phyloP scores from a whole-genome alignment of 2,329 filamentous ascomycete genomes.

The Colletotrichum chlorophyti region DNA sequence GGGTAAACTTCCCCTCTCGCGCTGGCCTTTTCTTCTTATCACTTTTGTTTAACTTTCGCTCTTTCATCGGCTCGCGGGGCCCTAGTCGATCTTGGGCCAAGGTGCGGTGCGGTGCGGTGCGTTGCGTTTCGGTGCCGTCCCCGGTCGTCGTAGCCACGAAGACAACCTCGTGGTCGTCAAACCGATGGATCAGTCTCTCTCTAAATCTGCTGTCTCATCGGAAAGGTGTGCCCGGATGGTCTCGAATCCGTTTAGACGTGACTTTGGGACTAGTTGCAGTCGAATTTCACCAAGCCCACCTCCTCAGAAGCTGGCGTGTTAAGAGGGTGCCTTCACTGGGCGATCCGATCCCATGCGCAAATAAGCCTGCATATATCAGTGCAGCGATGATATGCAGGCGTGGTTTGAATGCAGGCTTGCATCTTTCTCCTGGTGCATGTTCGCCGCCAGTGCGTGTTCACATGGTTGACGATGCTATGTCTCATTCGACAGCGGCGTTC shows the following conservation, averaged over 20 bases:
- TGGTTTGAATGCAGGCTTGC: neutral
- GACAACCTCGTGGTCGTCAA: neutral
- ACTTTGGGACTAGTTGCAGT: neutral
- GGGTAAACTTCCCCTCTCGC: slow-evolving; percentile 27
- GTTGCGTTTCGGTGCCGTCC: slow-evolving; percentile 3
- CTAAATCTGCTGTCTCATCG: too few relatives aligned
- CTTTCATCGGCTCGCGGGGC: slow-evolving; percentile 14
- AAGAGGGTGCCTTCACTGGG: too few relatives aligned
- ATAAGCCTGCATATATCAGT: slow-evolving; percentile 4
- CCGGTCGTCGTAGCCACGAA: neutral
- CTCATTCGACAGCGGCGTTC: slow-evolving; percentile 1
- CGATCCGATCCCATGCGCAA: neutral
- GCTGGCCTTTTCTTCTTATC: too few relatives aligned
- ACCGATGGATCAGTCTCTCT: too few relatives aligned
- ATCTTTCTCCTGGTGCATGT: neutral
- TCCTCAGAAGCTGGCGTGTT: too few relatives aligned
- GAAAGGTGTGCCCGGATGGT: too few relatives aligned
- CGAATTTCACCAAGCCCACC: too few relatives aligned
- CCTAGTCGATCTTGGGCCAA: slow-evolving; percentile 16
- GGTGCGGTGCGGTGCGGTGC: slow-evolving; percentile 5
- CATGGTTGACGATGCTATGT: neutral
- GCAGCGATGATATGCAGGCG: slow-evolving; percentile 2
- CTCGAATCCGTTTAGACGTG: neutral
- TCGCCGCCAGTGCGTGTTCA: slow-evolving; percentile 13
- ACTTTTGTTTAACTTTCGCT: slow-evolving; percentile 21